A percentile compares a stretch with the other conserved stretches of the same genome.
Conservation (phyloP, 176 grass and related monocot genomes). For the Puya raimondii region DNA sequence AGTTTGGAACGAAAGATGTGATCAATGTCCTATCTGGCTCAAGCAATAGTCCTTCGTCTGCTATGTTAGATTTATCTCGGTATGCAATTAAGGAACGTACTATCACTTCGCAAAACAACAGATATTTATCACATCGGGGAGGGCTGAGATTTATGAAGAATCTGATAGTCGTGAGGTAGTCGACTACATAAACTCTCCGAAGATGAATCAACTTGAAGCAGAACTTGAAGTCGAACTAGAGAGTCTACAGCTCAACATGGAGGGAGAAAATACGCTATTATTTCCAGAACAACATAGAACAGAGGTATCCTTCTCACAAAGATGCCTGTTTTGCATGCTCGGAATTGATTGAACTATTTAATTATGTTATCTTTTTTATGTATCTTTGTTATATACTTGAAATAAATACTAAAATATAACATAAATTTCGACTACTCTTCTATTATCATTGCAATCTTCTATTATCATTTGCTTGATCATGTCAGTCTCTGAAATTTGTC, state of each 20-base stretch:
- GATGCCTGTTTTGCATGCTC: neutral
- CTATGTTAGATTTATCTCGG: neutral
- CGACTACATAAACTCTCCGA: neutral
- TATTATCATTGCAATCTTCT: no score
- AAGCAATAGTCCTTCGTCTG: neutral
- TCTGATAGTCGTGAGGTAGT: conserved; percentile 5
- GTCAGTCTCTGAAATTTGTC: no score
- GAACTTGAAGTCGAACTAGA: conserved; percentile 44
- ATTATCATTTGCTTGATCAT: no score
- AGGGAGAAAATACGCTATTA: neutral
- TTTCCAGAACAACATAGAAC: neutral
- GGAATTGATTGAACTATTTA: neutral
- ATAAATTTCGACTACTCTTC: no score
- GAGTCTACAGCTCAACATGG: conserved; percentile 22
- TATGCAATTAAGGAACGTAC: neutral
- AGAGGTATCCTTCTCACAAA: conserved; percentile 18
- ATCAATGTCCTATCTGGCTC: neutral
- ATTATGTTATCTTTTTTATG: neutral
- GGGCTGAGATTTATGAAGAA: neutral
- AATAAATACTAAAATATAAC: neutral
- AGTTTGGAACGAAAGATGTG: conserved; percentile 5
- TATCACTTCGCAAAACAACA: neutral
- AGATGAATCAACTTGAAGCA: conserved; percentile 38
- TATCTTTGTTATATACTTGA: neutral
- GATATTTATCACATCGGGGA: conserved; percentile 1